Conservation (phyloP, 2,329 filamentous ascomycete species). For the Sporothrix inflata region DNA sequence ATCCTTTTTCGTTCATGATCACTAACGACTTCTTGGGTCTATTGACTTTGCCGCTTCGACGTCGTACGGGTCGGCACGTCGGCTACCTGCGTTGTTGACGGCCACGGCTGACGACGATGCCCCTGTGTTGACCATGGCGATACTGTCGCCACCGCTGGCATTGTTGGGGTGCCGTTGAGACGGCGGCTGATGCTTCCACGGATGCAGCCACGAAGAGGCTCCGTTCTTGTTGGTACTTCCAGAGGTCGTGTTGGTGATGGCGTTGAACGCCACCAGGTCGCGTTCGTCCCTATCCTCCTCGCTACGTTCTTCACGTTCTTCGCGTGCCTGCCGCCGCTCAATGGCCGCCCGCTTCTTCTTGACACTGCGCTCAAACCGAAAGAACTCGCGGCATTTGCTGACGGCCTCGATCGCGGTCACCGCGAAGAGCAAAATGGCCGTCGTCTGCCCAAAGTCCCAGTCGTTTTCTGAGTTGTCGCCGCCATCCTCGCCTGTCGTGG, state of each 20-base stretch:
- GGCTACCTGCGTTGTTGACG: not conserved
- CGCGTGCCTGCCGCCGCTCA: not conserved
- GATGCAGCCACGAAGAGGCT: not conserved
- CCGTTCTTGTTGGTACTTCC: not conserved
- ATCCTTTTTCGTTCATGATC: not conserved
- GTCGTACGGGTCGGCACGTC: not conserved
- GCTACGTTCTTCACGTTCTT: not conserved
- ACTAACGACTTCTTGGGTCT: not conserved
- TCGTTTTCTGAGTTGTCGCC: not conserved
- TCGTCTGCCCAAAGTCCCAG: constrained; percentile 12
- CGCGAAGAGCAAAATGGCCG: not conserved
- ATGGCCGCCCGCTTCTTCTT: not conserved
- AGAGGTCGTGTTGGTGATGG: not conserved
- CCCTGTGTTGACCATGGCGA: not conserved
- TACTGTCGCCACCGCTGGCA: not conserved
- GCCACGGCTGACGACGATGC: not conserved
- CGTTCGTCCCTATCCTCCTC: not conserved
- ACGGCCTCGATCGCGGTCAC: not conserved
- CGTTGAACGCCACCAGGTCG: not conserved
- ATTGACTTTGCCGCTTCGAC: not conserved
- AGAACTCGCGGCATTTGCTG: constrained; percentile 1
- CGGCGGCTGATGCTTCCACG: not conserved
- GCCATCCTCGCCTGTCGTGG: not conserved
- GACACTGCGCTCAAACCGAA: not conserved
- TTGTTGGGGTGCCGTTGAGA: not conserved